These are phyloP conservation scores for Cladobotryum protrusum DNA, from an alignment of 2,329 filamentous ascomycete genomes.

Conservation along the genomic window DNA sequence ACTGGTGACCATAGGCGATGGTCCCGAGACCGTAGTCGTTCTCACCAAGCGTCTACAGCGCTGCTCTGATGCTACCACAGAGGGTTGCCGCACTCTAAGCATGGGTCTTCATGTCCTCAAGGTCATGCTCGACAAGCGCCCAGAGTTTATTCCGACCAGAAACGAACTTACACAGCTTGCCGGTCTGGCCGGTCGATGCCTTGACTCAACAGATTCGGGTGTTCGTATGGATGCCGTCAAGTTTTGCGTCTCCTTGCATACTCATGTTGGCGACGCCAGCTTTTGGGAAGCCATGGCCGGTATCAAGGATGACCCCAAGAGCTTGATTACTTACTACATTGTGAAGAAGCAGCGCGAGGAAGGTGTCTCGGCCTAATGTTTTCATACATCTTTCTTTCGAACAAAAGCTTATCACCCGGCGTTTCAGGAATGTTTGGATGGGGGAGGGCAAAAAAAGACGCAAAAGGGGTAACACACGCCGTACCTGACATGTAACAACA, in stretches of 20 bases:
- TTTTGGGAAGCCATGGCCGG: slow-evolving; percentile 65
- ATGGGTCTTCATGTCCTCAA: slow-evolving; percentile 60
- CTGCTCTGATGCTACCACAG: slow-evolving; percentile 34
- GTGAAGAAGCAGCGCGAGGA: slow-evolving; percentile 61
- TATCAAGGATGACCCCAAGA: slow-evolving; percentile 66
- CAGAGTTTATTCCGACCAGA: slow-evolving; percentile 44
- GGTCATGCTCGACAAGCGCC: slow-evolving; percentile 48
- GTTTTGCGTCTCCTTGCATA: slow-evolving; percentile 67
- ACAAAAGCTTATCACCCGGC: background rate
- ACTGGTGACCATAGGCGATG: slow-evolving; percentile 59
- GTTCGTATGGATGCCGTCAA: slow-evolving; percentile 72
- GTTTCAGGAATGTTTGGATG: too few relatives aligned
- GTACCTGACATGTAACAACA: too few relatives aligned
- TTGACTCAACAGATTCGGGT: slow-evolving; percentile 55
- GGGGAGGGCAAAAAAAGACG: too few relatives aligned
- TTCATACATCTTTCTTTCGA: background rate
- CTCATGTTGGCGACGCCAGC: slow-evolving; percentile 48
- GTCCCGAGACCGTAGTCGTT: slow-evolving; percentile 52
- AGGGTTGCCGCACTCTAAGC: slow-evolving; percentile 48
- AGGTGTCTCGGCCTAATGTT: slow-evolving; percentile 12
- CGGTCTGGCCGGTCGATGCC: slow-evolving; percentile 46
- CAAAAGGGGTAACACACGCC: too few relatives aligned
- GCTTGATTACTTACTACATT: slow-evolving; percentile 74
- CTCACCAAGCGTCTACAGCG: slow-evolving; percentile 43
- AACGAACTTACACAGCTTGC: slow-evolving; percentile 47